These are phyloP conservation scores for Funneliformis caledonium DNA, from an alignment of 371 early-diverging fungal genomes.

Conservation along the genomic window DNA sequence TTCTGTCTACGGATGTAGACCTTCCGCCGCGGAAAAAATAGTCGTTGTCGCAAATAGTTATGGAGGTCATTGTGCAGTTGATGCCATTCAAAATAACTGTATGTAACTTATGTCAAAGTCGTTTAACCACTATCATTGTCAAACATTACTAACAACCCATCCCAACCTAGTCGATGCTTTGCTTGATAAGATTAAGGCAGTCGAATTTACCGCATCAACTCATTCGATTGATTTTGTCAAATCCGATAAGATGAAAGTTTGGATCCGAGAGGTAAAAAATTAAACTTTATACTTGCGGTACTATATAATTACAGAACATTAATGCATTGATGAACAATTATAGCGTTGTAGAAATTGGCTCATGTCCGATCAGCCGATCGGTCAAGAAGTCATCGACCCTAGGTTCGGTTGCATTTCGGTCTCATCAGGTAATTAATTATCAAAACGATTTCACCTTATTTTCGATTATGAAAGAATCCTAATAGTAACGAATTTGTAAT, in stretches of 20 bases:
- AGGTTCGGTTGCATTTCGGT: conserved; percentile 34
- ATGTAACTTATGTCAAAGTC: not conserved
- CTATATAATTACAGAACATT: not conserved
- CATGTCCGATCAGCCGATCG: conserved; percentile 16
- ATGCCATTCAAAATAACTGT: conserved; percentile 30
- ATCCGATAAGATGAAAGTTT: conserved; percentile 23
- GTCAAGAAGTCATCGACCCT: conserved; percentile 16
- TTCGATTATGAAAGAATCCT: not conserved
- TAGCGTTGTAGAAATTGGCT: conserved; percentile 41
- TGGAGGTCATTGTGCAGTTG: conserved; percentile 37
- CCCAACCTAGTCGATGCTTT: not conserved
- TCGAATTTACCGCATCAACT: conserved; percentile 34
- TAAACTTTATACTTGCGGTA: not conserved
- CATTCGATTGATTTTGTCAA: conserved; percentile 39
- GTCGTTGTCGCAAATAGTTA: conserved; percentile 38
- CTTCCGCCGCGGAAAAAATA: conserved; percentile 31
- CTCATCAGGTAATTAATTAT: conserved; percentile 24
- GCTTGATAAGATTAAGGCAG: conserved; percentile 28
- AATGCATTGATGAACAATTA: not conserved
- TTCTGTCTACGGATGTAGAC: not conserved
- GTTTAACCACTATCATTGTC: not conserved
- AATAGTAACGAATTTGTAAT: not conserved
- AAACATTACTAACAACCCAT: not conserved
- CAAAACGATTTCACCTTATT: too few relatives aligned
- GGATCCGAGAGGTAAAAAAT: conserved; percentile 36